These are phyloP conservation scores for Glutinoglossum americanum DNA, from an alignment of 495 filamentous ascomycete species.

Conservation along the genomic window DNA sequence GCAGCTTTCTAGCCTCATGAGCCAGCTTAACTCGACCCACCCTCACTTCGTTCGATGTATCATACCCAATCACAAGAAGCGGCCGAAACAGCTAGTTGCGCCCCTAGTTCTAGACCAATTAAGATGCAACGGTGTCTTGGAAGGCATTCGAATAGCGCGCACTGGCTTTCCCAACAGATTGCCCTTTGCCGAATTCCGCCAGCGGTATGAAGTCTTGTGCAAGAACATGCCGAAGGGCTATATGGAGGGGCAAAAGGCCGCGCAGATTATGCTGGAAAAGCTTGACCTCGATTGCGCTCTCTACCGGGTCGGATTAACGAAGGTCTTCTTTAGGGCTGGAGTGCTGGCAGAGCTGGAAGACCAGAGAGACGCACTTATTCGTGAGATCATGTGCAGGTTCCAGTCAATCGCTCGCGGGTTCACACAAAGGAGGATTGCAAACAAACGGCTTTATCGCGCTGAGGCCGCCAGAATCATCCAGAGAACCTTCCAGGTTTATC, in stretches of 20 bases:
- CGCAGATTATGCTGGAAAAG: conserved; percentile 74
- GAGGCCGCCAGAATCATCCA: conserved; percentile 93
- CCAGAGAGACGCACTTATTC: conserved; percentile 74
- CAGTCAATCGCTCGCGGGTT: conserved; percentile 84
- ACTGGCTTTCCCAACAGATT: conserved; percentile 97
- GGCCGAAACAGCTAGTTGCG: conserved; percentile 78
- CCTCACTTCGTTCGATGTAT: conserved; percentile 98
- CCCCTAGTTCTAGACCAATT: conserved; percentile 86
- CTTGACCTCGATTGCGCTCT: conserved; percentile 63
- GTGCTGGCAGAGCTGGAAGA: conserved; percentile 95
- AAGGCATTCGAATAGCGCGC: conserved; percentile 91
- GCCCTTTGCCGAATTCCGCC: conserved; percentile 79
- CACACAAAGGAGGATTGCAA: conserved; percentile 62
- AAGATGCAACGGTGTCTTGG: conserved; percentile 93
- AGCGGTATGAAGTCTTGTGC: conserved; percentile 94
- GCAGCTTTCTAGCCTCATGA: conserved; percentile 84
- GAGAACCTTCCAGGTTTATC: conserved; percentile 73
- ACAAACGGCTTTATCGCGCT: conserved; percentile 80
- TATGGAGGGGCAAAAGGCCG: conserved; percentile 69
- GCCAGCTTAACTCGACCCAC: conserved; percentile 85
- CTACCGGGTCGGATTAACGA: conserved; percentile 87
- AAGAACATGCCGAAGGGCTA: conserved; percentile 75
- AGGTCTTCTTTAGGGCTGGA: conserved; percentile 95
- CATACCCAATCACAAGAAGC: conserved; percentile 93
- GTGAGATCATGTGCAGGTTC: conserved; percentile 82